These are phyloP conservation scores for Tulasnella sp. DNA, from an alignment of 768 basidiomycete species.

Conservation along the genomic window DNA sequence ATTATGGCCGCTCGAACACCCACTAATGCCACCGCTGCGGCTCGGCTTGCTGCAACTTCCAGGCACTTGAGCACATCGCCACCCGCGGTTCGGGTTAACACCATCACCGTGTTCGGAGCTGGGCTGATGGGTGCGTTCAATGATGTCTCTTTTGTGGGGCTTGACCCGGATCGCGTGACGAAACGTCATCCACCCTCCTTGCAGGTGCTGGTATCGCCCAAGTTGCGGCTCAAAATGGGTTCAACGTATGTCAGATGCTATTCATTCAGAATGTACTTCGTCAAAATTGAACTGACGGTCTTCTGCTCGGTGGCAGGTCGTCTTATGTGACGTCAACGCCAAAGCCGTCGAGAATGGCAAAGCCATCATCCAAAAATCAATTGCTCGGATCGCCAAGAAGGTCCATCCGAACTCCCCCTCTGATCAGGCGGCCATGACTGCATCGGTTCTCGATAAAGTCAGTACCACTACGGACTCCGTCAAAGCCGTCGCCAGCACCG, in stretches of 20 bases:
- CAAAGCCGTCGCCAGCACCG: conserved; percentile 26
- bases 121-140: conserved; percentile 29
- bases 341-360: conserved; percentile 29
- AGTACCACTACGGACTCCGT: conserved; percentile 28
- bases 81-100: conserved; percentile 21
- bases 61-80: conserved; percentile 1
- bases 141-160: not conserved
- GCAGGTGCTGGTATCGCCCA: conserved; percentile 33
- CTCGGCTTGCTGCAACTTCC: conserved; percentile 1
- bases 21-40: too few species aligned
- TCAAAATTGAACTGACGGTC: too few species aligned
- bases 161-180: too few species aligned
- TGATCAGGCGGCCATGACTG: conserved; percentile 22
- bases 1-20: too few species aligned
- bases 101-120: conserved; percentile 32
- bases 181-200: not conserved
- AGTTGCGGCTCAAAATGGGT: conserved; percentile 31
- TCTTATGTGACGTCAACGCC: conserved; percentile 29
- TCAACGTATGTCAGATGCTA: conserved; percentile 25
- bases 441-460: conserved; percentile 26
- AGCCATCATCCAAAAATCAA: conserved; percentile 31
- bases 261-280: too few species aligned
- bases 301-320: too few species aligned
- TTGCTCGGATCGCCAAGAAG: conserved; percentile 30
- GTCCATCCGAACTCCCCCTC: conserved; percentile 23